These are phyloP conservation scores for Amesomyces nigricolor DNA, from an alignment of 2,329 filamentous ascomycete species.

Conservation along the genomic window DNA sequence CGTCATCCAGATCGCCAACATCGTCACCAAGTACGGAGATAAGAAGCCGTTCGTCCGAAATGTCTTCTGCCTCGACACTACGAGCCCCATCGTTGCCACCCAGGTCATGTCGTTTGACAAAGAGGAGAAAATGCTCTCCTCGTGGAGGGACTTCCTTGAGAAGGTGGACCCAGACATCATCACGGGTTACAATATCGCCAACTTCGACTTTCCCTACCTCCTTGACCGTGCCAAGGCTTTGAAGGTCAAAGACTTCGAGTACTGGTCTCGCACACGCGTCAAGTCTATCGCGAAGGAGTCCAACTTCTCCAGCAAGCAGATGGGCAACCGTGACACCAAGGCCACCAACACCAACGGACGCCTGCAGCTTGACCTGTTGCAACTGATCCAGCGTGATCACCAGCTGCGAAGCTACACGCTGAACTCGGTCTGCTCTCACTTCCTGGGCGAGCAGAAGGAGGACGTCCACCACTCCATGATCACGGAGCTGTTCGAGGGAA, in stretches of 20 bases:
- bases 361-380: constrained; percentile 88
- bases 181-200: constrained; percentile 97
- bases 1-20: constrained; percentile 96
- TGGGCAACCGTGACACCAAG: constrained; percentile 94
- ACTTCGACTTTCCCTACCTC: constrained; percentile 97
- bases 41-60: constrained; percentile 93
- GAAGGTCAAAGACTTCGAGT: constrained; percentile 74
- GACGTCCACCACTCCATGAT: constrained; percentile 99
- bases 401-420: constrained; percentile 94
- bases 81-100: constrained; percentile 89
- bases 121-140: constrained; percentile 85
- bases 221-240: constrained; percentile 81
- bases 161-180: constrained; percentile 94
- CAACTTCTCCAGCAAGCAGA: constrained; percentile 95
- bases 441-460: constrained; percentile 95
- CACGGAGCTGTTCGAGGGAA: constrained; percentile 95
- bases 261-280: constrained; percentile 70
- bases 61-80: constrained; percentile 90
- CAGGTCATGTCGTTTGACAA: constrained; percentile 78
- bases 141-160: constrained; percentile 85
- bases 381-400: constrained; percentile 89
- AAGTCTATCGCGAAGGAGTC: constrained; percentile 69
- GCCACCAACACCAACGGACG: constrained; percentile 91
- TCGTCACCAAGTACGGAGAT: constrained; percentile 92
- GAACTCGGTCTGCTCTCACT: constrained; percentile 93